Base-by-base conservation (phyloP, 768 basidiomycete genomes). In the Termitomyces sp. region DNA sequence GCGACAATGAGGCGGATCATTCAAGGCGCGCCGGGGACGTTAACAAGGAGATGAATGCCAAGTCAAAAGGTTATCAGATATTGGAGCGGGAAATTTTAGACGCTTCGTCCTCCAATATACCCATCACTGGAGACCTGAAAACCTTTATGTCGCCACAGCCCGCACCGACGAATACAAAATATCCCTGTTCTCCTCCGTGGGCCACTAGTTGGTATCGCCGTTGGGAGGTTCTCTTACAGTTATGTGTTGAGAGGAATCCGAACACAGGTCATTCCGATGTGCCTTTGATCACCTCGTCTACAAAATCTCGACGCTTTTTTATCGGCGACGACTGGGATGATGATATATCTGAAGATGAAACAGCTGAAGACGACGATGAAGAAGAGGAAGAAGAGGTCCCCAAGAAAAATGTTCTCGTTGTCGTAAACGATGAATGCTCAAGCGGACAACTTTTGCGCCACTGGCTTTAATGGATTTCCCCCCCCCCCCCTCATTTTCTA, bases 171-270 rank as follows among this genome's bases (percentile, higher is more conserved):
- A 38, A 35, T 33, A 44, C 49, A 44, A 61, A 47, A 42, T 54
- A 49, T 12, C 13, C 13, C 54, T 44, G n/a, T 43, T 42, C 36
- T 44, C 55, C n/a, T 47, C 61, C 50, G 46, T 23, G 80, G 81
- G 68, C 74, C 35, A 70, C 72, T 11, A 75, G 71, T 54, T 83
- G 81, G 80, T 78, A 82, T 57, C 71, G 70, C 27, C 79, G 80
- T 52, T 83, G 81, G 79, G 76, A 82, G 53, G 50, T 83, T 43
- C 70, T 85, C 44, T 58, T 77, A 43, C 72, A 76, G 52, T 70
- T 83, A 3, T 72, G 45, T 67, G 72, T 42, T 56, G 56, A 33
- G 62, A 65, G 45, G 65, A 61, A 51, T 23, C 49, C 53, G 33
- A 43, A 51, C 18, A 36, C 51, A 9, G 32, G n/a, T 13, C 52